Evolutionary conservation across 176 grass and related monocot species (phyloP).

Genomic region (Otatea glauca): DNA sequence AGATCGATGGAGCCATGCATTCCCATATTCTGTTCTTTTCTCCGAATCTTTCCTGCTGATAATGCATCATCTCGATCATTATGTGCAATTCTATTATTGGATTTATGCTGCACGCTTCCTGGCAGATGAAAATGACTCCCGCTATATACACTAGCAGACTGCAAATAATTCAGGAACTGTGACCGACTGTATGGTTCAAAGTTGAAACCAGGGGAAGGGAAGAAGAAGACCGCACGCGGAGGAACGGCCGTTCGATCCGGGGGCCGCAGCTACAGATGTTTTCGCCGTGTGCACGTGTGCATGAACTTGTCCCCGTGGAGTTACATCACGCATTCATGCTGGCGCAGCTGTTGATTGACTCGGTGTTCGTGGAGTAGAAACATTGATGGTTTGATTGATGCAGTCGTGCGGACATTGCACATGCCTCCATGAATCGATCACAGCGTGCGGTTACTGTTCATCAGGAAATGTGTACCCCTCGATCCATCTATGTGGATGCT

Average conservation of each 20-base stretch:
- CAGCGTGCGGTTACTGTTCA: slow-evolving; percentile 34
- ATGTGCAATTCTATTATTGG: neutral
- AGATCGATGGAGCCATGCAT: neutral
- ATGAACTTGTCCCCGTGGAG: slow-evolving; percentile 47
- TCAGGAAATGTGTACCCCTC: neutral
- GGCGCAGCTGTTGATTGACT: slow-evolving; percentile 45
- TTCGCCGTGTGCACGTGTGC: slow-evolving; percentile 56
- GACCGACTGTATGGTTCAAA: slow-evolving; percentile 41
- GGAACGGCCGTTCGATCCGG: slow-evolving; percentile 22
- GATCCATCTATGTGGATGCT: neutral
- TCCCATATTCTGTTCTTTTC: slow-evolving; percentile 1
- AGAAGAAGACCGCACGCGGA: slow-evolving; percentile 10
- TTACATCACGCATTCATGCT: slow-evolving; percentile 53
- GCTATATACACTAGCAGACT: neutral
- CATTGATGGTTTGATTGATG: slow-evolving; percentile 37
- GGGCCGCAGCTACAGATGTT: slow-evolving; percentile 54
- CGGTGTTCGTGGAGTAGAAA: slow-evolving; percentile 37
- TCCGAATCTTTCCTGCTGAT: neutral
- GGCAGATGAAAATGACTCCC: slow-evolving; percentile 22
- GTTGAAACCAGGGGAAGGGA: neutral
- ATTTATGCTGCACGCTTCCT: neutral
- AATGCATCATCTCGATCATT: neutral
- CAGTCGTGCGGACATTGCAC: slow-evolving; percentile 48
- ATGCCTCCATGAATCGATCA: slow-evolving; percentile 11
- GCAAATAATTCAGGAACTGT: slow-evolving; percentile 43